phyloP scores from a whole-genome alignment of 495 filamentous ascomycete genomes.

The Annulohypoxylon moriforme region DNA sequence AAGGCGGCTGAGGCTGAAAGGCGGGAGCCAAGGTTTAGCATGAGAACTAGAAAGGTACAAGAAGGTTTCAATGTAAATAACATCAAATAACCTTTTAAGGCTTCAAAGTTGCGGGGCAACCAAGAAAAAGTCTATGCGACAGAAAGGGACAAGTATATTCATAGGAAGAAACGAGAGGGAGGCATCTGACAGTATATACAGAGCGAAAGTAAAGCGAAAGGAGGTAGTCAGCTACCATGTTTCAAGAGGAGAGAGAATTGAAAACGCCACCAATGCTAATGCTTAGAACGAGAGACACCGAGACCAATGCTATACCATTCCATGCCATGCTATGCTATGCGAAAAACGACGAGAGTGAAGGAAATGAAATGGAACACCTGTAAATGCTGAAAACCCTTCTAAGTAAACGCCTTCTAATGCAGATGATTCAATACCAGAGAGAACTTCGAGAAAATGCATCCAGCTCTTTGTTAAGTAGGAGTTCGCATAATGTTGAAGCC shows the following conservation, averaged over 20 bases:
- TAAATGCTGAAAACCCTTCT: constrained; percentile 24
- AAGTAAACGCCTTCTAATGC: neutral
- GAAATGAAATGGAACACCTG: constrained; percentile 1
- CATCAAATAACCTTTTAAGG: neutral
- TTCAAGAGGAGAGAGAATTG: neutral
- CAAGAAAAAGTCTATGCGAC: neutral
- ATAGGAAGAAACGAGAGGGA: constrained; percentile 13
- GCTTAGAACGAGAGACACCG: constrained; percentile 1
- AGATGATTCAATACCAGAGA: constrained; percentile 1
- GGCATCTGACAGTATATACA: constrained; percentile 16
- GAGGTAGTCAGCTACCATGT: neutral
- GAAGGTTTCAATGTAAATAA: constrained; percentile 3
- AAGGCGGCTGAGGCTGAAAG: neutral
- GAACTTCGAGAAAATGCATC: neutral
- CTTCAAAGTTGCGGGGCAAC: neutral
- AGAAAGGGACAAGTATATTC: neutral
- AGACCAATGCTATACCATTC: constrained; percentile 17
- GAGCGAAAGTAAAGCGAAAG: neutral
- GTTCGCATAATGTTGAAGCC: neutral
- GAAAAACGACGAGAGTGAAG: constrained; percentile 7
- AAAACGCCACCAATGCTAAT: constrained; percentile 35
- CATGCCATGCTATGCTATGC: constrained; percentile 9
- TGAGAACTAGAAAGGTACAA: neutral
- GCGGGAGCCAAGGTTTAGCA: neutral
- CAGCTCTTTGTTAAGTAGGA: constrained; percentile 9